These are phyloP conservation scores for Coemansia sp. DNA, from an alignment of 192 early-diverging fungal species.

Conservation along the genomic window DNA sequence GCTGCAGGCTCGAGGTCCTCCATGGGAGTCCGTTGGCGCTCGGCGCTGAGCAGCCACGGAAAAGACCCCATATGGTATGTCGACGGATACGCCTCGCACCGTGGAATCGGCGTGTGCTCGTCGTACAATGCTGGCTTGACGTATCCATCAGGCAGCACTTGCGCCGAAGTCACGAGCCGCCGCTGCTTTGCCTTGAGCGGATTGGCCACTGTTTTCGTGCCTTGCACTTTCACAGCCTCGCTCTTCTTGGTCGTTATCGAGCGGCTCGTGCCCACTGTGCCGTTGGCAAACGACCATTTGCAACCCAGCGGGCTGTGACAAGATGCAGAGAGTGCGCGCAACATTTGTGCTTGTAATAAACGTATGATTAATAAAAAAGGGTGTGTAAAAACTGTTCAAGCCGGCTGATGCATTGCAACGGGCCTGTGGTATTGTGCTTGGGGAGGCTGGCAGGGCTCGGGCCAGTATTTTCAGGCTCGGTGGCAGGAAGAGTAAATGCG, in stretches of 20 bases:
- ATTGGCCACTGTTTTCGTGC: neutral
- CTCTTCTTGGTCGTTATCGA: constrained; percentile 25
- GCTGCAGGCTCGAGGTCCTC: constrained; percentile 25
- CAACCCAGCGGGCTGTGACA: constrained; percentile 2
- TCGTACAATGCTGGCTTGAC: constrained; percentile 38
- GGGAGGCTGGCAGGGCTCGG: constrained; percentile 9
- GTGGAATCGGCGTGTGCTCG: constrained; percentile 36
- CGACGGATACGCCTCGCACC: constrained; percentile 37
- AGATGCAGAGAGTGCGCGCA: constrained; percentile 10
- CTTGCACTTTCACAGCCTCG: constrained; percentile 11
- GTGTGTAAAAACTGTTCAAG: constrained; percentile 16
- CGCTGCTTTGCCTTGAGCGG: constrained; percentile 16
- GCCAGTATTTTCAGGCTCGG: neutral
- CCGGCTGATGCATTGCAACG: constrained; percentile 33
- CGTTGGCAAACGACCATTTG: constrained; percentile 8
- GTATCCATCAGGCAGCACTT: constrained; percentile 32
- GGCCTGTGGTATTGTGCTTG: neutral
- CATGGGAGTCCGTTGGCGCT: constrained; percentile 43
- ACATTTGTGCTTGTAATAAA: constrained; percentile 11
- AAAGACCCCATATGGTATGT: constrained; percentile 40
- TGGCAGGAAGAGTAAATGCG: neutral
- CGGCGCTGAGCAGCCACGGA: constrained; percentile 52
- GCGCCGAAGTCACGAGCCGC: constrained; percentile 28
- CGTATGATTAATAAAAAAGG: constrained; percentile 2
- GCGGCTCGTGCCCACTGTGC: constrained; percentile 14